A percentile compares a stretch with the other conserved stretches of the same genome.
Conservation (phyloP, 2,329 filamentous ascomycete species). For the Colletotrichum viniferum region DNA sequence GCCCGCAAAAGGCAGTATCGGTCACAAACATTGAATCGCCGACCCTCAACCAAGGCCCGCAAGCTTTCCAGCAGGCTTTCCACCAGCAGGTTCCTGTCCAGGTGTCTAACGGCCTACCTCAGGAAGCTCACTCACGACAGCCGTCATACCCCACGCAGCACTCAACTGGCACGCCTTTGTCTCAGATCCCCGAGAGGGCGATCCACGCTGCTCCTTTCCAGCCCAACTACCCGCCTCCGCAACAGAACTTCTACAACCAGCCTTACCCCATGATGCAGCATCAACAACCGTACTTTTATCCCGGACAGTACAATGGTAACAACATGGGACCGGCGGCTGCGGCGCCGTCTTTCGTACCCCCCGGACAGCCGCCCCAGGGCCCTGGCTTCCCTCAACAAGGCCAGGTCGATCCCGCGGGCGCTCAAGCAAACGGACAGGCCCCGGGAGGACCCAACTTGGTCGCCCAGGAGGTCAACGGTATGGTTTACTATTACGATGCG, state of each 20-base stretch:
- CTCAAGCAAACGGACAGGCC: conserved; percentile 44
- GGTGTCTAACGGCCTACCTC: conserved; percentile 60
- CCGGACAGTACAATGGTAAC: conserved; percentile 28
- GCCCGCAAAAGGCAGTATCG: conserved; percentile 92
- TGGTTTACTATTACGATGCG: conserved; percentile 92
- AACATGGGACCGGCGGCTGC: conserved; percentile 35
- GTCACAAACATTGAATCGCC: conserved; percentile 92
- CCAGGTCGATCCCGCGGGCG: conserved; percentile 39
- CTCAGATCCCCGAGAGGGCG: conserved; percentile 90
- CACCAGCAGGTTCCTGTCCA: conserved; percentile 91
- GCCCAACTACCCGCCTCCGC: conserved; percentile 66
- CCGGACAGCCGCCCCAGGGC: conserved; percentile 50
- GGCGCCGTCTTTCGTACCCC: conserved; percentile 62
- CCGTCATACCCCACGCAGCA: conserved; percentile 73
- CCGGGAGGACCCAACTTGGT: conserved; percentile 59
- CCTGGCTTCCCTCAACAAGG: conserved; percentile 46
- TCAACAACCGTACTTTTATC: conserved; percentile 65
- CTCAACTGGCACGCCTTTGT: conserved; percentile 79
- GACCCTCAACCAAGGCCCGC: conserved; percentile 64
- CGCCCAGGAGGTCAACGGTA: conserved; percentile 91
- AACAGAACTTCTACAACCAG: conserved; percentile 62
- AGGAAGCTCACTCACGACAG: conserved; percentile 69
- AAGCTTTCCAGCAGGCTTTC: conserved; percentile 90
- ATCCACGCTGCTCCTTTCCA: conserved; percentile 93
- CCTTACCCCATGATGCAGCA: conserved; percentile 61